These are phyloP conservation scores for Sordaria brevicollis DNA, from an alignment of 495 filamentous ascomycete genomes.

Conservation along the genomic window DNA sequence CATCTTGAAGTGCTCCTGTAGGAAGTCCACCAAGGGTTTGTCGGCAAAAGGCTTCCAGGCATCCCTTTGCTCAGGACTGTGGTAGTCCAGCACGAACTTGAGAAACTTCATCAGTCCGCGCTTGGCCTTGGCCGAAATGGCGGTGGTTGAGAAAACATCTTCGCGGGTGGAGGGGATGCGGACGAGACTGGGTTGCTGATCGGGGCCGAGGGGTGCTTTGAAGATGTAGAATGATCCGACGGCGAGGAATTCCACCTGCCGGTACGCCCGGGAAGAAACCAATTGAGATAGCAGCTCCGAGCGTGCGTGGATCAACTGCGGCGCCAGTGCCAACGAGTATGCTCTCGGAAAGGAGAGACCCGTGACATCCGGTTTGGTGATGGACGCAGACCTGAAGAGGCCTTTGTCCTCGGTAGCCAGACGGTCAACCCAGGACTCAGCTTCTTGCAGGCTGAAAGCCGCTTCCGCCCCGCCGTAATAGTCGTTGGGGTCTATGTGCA, in stretches of 20 bases:
- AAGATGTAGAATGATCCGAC: slow-evolving; percentile 92
- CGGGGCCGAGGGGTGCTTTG: slow-evolving; percentile 16
- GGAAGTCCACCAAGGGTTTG: slow-evolving; percentile 49
- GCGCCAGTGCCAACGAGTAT: slow-evolving; percentile 77
- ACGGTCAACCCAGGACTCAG: slow-evolving; percentile 53
- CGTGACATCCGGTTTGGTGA: slow-evolving; percentile 12
- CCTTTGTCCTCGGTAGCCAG: slow-evolving; percentile 4
- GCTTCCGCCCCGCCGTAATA: slow-evolving; percentile 86
- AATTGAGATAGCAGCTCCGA: slow-evolving; percentile 66
- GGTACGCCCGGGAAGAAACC: slow-evolving; percentile 78
- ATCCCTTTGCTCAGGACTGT: slow-evolving; percentile 41
- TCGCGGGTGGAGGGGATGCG: slow-evolving; percentile 77
- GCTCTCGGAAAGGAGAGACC: slow-evolving; percentile 56
- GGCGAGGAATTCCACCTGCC: slow-evolving; percentile 85
- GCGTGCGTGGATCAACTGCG: slow-evolving; percentile 77
- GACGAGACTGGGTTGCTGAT: slow-evolving; percentile 29
- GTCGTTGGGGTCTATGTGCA: slow-evolving; percentile 78
- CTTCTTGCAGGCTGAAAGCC: slow-evolving; percentile 78
- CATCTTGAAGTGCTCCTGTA: slow-evolving; percentile 63
- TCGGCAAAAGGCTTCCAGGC: slow-evolving; percentile 23
- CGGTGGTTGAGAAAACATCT: slow-evolving; percentile 69
- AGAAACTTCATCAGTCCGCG: slow-evolving; percentile 81
- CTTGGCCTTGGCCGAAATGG: slow-evolving; percentile 65
- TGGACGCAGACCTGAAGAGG: slow-evolving; percentile 15
- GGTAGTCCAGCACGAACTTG: slow-evolving; percentile 59